These are phyloP conservation scores for Stachybotrys echinatus DNA, from an alignment of 2,329 filamentous ascomycete species.

Conservation along the genomic window DNA sequence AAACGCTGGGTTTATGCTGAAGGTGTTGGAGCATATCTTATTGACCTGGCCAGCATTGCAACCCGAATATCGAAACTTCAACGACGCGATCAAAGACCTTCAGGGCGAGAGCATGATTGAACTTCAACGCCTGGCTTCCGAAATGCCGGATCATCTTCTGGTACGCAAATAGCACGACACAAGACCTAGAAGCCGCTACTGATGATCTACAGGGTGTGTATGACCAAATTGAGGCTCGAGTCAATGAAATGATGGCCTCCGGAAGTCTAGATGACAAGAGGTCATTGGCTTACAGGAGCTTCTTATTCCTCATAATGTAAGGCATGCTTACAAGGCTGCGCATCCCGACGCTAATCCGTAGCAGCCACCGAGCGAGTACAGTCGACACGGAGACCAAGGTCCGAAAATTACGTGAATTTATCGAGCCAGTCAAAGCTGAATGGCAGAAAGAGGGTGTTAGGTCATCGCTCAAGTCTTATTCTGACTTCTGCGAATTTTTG, in stretches of 20 bases:
- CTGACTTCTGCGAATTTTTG: conserved; percentile 73
- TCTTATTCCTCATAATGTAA: conserved; percentile 87
- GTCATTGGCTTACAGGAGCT: conserved; percentile 79
- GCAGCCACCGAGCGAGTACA: conserved; percentile 71
- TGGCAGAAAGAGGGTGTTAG: conserved; percentile 73
- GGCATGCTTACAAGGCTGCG: conserved; percentile 9
- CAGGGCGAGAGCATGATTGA: conserved; percentile 82
- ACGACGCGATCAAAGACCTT: conserved; percentile 84
- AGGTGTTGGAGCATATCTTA: conserved; percentile 85
- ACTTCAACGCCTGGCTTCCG: conserved; percentile 79
- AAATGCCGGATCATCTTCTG: conserved; percentile 86
- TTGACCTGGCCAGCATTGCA: conserved; percentile 73
- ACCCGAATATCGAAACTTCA: conserved; percentile 67
- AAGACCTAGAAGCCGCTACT: conserved; percentile 11
- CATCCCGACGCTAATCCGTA: conserved; percentile 3
- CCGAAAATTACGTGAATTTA: conserved; percentile 67
- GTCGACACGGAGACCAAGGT: conserved; percentile 69
- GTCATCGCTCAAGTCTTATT: conserved; percentile 65
- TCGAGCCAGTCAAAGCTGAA: conserved; percentile 73
- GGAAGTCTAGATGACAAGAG: conserved; percentile 75
- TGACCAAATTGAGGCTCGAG: conserved; percentile 75
- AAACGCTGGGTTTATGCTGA: conserved; percentile 76
- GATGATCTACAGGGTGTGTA: conserved; percentile 61
- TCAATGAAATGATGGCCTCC: conserved; percentile 72
- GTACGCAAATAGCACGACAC: conserved; percentile 33